Evolutionary conservation across 805 yeast species (phyloP), one percentile per base, ranked within the genome.

Genomic region (Cyberlindnera mrakii): DNA sequence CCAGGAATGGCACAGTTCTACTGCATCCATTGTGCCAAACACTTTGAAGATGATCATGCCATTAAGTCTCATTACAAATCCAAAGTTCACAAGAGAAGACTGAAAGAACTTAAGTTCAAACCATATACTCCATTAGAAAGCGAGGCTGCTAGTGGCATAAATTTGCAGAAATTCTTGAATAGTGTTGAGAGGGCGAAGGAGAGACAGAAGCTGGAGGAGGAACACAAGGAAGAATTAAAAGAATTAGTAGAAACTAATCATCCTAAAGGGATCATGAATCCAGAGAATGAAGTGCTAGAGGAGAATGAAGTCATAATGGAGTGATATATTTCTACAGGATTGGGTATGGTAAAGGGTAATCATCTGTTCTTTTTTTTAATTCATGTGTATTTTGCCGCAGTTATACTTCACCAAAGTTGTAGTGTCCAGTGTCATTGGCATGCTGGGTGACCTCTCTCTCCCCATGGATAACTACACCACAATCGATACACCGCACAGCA

Each of bases 1-100:
- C 90, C 97, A 1, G 99, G 99, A 1, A 67, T 93, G 51, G 99
- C 96, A 14, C 98, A 93, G 65, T 83, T 78, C 64, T 93, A 87
- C 64, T 93, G 98, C 65, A 74, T 93, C 42, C 96, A 89, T 50
- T 93, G 99, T 71, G 95, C 95, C 39, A 85, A 83, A 60, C 88
- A 93, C 64, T 88, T 80, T 58, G 96, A 90, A 60, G 80, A 82
- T 44, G 88, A 84, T 36, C 62, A 65, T 29, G 84, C 95, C 7
- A 70, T 86, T 43, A 78, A 77, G 47, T 72, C 81, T 13, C 99
- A 93, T 66, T 66, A 74, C 49, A 77, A 78, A 53, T 72, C 84
- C 4, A 90, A 89, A 58, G 74, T 80, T 7, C 99, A 93, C 65
- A 90, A 85, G 63, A 77, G 98, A 64, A 73, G 96, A 59, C 83